phyloP scores from a whole-genome alignment of 2,329 filamentous ascomycete species.

The Cercospora sp. region DNA sequence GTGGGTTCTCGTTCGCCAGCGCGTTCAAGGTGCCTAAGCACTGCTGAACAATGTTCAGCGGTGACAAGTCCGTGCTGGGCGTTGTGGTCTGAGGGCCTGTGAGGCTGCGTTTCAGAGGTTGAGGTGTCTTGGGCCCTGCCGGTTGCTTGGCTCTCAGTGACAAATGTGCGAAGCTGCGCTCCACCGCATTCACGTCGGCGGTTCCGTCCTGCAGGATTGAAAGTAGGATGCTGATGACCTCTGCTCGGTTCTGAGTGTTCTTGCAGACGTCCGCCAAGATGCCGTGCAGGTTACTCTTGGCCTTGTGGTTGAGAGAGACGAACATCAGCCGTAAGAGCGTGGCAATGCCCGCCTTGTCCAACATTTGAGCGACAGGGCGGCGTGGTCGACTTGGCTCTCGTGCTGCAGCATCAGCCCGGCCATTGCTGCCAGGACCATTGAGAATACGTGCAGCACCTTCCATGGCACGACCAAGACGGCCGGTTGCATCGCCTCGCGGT shows the following conservation, averaged over 20 bases:
- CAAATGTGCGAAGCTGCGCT: conserved; percentile 90
- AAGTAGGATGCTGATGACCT: conserved; percentile 88
- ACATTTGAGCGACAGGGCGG: conserved; percentile 87
- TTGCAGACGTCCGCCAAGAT: conserved; percentile 91
- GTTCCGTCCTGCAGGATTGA: conserved; percentile 96
- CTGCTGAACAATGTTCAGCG: conserved; percentile 92
- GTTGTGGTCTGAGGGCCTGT: conserved; percentile 53
- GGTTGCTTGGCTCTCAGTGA: conserved; percentile 83
- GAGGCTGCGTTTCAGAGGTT: conserved; percentile 71
- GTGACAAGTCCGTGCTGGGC: conserved; percentile 78
- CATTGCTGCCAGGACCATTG: conserved; percentile 29
- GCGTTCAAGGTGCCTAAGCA: conserved; percentile 84
- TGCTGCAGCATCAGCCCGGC: conserved; percentile 29
- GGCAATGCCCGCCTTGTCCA: conserved; percentile 92
- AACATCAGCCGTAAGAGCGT: conserved; percentile 99
- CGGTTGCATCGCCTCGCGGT: conserved; percentile 21
- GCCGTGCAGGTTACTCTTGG: conserved; percentile 78
- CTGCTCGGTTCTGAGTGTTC: conserved; percentile 91
- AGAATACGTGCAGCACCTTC: conserved; percentile 24
- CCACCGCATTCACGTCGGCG: conserved; percentile 86
- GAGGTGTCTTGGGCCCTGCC: conserved; percentile 70
- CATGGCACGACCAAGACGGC: conserved; percentile 19
- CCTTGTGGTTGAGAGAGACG: conserved; percentile 84
- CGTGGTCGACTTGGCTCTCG: conserved; percentile 56
- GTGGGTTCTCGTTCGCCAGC: conserved; percentile 78